phyloP scores from a whole-genome alignment of 2,329 filamentous ascomycete genomes.

The Aschersonia sp. region DNA sequence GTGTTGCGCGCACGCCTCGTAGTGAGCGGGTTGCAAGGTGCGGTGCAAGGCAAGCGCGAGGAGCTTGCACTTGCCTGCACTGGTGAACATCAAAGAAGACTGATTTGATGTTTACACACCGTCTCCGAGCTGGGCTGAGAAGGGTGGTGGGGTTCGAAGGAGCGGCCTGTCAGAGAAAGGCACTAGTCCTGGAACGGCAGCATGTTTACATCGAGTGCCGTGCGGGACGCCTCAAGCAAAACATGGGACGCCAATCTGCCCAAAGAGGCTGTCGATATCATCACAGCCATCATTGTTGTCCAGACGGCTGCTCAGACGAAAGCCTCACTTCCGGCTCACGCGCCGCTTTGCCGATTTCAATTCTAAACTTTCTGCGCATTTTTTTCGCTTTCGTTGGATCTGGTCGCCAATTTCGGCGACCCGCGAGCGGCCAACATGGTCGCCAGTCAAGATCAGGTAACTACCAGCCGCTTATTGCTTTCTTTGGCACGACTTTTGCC shows the following conservation, averaged over 20 bases:
- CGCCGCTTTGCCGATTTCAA: neutral
- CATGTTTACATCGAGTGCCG: constrained; percentile 14
- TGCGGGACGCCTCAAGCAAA: constrained; percentile 9
- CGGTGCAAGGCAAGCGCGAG: neutral
- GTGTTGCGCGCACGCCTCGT: too few species aligned
- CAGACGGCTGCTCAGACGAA: neutral
- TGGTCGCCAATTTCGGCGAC: neutral
- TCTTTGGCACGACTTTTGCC: neutral
- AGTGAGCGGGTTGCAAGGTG: too few species aligned
- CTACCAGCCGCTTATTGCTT: neutral
- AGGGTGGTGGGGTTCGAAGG: neutral
- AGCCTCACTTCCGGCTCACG: neutral
- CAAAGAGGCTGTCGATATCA: neutral
- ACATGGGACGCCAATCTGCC: constrained; percentile 8
- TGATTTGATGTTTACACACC: too few species aligned
- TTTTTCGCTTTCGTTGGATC: neutral
- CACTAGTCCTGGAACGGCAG: constrained; percentile 13
- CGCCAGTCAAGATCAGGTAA: constrained; percentile 13
- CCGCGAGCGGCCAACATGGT: constrained; percentile 10
- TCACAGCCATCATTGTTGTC: neutral
- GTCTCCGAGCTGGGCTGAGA: too few species aligned
- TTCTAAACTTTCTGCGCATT: neutral
- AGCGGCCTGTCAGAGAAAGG: neutral
- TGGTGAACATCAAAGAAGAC: too few species aligned
- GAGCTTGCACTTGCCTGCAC: neutral